Evolutionary conservation across 179 eudicot genomes (phyloP), one percentile per base, ranked within the genome.

Genomic region (Pouteria campechiana): DNA sequence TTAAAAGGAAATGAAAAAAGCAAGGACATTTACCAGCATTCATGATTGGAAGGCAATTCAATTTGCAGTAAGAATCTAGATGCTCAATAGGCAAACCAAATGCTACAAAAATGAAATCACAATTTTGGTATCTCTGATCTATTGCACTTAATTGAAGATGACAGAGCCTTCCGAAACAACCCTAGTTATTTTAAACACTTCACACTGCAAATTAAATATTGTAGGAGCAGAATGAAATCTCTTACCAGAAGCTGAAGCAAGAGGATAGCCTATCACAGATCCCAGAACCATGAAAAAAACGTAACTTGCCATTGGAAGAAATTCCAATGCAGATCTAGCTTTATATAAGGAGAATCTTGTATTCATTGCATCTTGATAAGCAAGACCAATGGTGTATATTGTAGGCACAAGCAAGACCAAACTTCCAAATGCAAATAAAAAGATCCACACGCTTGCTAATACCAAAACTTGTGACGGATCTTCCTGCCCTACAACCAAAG

Each of bases 401-500:
- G 81, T 37, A 36, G 97, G 97, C 58, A 76, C 58, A 28, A 85
- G 81, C 38, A 77, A 77, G 9, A 69, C 83, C 16, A 74, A 74
- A 57, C 76, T 38, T 19, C 95, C 97, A 67, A 89, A 69, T 29
- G 73, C 81, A 42, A 89, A 76, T 57, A 86, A 69, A 64, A 89
- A 62, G 61, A 81, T 63, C 97, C 97, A 89, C 15, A 89, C 70
- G 30, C 97, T 82, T 12, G 93, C 95, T 60, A 89, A 55, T 31
- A 81, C 79, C 58, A 85, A 72, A 54, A 84, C 93, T 76, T 85
- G 97, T 34, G 93, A 74, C 63, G 77, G 93, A 57, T 89, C 97
- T 76, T 81, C 97, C 97, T 89, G 97, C 97, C 95, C 95, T 89
- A 89, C 95, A 81, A 60, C 57, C 79, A 85, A n/a, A n/a, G 11